These are phyloP conservation scores for Bassia scoparia DNA, from an alignment of 148 eudicot genomes.

Conservation along the genomic window DNA sequence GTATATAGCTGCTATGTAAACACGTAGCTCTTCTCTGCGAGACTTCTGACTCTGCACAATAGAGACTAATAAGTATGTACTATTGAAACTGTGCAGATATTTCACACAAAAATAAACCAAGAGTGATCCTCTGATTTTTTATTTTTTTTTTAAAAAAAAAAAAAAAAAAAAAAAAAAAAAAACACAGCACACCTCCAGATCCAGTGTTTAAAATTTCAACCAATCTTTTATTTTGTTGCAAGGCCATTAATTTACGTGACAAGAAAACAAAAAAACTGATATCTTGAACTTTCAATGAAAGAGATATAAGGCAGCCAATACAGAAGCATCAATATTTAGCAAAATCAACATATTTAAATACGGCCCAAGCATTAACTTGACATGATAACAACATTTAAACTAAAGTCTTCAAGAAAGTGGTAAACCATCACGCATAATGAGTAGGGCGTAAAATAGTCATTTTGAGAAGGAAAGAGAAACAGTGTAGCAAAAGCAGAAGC, in stretches of 20 bases:
- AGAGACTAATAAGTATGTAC: not conserved
- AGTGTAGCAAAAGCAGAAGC: too few species aligned
- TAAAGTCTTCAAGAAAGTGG: not conserved
- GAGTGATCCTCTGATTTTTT: too few species aligned
- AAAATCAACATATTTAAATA: not conserved
- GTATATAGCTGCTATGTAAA: conserved; percentile 82
- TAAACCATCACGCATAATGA: not conserved
- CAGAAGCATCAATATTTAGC: not conserved
- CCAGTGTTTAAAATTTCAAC: not conserved
- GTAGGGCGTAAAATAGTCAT: not conserved
- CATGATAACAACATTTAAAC: too few species aligned
- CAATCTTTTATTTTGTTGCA: not conserved
- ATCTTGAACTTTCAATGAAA: not conserved
- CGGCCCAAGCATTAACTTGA: too few species aligned
- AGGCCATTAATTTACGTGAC: not conserved
- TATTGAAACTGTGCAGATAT: too few species aligned
- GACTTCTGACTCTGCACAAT: conserved; percentile 79
- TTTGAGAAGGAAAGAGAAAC: not conserved
- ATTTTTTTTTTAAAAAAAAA: too few species aligned
- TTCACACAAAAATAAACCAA: too few species aligned
- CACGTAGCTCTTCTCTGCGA: conserved; percentile 93
- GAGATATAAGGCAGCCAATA: not conserved
- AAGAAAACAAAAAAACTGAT: not conserved
- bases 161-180: too few species aligned
- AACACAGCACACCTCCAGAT: not conserved